Conservation (phyloP, 768 basidiomycete species). For the Lanmaoa rubissima region DNA sequence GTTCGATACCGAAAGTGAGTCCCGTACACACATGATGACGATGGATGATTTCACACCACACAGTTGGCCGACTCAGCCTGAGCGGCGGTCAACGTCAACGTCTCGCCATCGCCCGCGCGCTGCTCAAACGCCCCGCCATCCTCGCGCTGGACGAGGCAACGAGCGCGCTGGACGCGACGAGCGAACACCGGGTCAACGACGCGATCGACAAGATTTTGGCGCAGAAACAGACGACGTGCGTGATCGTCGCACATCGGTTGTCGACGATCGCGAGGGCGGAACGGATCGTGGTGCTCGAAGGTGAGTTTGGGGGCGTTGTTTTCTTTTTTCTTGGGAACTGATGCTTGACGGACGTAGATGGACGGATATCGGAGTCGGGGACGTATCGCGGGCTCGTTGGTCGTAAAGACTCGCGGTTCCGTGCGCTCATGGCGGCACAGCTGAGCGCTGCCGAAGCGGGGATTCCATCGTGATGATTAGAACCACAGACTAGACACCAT, state of each 20-base stretch:
- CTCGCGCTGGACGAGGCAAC: conserved; percentile 90
- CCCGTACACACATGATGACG: neutral
- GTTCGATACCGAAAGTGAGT: conserved; percentile 87
- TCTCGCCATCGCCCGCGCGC: conserved; percentile 79
- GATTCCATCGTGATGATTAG: conserved; percentile 1
- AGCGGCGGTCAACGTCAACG: conserved; percentile 78
- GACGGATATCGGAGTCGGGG: conserved; percentile 78
- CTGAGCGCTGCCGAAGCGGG: conserved; percentile 47
- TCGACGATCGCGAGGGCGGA: conserved; percentile 91
- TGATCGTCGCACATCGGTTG: conserved; percentile 86
- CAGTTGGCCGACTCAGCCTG: conserved; percentile 30
- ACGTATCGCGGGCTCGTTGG: conserved; percentile 78
- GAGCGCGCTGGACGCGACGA: conserved; percentile 83
- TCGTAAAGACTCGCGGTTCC: conserved; percentile 73
- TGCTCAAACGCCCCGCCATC: conserved; percentile 86
- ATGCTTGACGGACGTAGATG: conserved; percentile 42
- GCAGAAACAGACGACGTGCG: conserved; percentile 76
- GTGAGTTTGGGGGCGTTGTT: conserved; percentile 32
- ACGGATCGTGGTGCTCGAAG: conserved; percentile 86
- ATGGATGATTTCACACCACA: neutral
- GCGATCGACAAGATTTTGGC: conserved; percentile 87
- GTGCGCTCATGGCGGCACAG: conserved; percentile 87
- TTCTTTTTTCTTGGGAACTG: neutral
- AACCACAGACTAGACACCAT: neutral
- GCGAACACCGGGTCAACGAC: conserved; percentile 81